Conservation (phyloP, 306 rosid species). For the Castanea crenata region DNA sequence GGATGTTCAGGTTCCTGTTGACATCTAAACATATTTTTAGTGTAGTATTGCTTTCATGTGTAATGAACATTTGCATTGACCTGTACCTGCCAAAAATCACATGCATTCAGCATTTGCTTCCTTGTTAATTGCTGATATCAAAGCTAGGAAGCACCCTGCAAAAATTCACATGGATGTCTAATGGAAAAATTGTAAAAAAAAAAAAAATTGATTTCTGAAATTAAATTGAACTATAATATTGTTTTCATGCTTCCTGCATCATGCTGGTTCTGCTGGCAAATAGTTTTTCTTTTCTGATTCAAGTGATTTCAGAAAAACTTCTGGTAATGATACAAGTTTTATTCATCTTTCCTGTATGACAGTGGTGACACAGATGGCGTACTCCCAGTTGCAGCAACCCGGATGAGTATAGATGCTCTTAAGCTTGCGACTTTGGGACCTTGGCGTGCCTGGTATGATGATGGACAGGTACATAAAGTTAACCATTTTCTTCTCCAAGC, state of each 20-base stretch:
- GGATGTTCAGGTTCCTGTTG: constrained; percentile 77
- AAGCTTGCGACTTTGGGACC: constrained; percentile 55
- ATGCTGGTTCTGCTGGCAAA: constrained; percentile 9
- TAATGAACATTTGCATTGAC: not conserved
- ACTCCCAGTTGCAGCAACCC: constrained; percentile 78
- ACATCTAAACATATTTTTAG: not conserved
- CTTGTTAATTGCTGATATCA: not conserved
- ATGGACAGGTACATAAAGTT: constrained; percentile 49
- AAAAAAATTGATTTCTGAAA: no score
- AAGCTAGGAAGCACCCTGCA: not conserved
- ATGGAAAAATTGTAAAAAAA: no score
- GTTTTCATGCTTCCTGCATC: no score
- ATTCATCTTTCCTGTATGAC: constrained; percentile 19
- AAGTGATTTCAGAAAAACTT: not conserved
- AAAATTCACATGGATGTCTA: no score
- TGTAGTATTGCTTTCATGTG: not conserved
- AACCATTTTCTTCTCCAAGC: not conserved
- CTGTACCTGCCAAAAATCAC: not conserved
- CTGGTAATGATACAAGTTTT: not conserved
- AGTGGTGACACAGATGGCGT: constrained; percentile 82
- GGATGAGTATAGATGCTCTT: constrained; percentile 70
- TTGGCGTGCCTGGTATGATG: constrained; percentile 88
- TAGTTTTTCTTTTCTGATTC: not conserved
- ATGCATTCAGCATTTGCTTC: not conserved
- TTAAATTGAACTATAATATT: no score